Base-by-base conservation (phyloP, 2,329 filamentous ascomycete species). In the Rosellinia necatrix region DNA sequence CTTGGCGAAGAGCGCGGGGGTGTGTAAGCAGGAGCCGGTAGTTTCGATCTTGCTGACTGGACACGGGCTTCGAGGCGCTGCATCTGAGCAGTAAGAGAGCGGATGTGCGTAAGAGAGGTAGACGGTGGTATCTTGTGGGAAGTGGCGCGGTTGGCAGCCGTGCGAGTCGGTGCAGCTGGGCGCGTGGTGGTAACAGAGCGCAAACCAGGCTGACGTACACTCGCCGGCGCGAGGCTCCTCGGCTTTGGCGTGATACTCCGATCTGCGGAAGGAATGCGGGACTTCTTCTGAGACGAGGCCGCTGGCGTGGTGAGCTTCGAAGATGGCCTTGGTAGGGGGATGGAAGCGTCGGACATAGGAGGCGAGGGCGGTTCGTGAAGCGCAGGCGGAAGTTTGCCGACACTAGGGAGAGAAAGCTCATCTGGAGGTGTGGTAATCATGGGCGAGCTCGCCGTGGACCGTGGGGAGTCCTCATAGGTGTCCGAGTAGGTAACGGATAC, bases 41-140 rank as follows among this genome's bases (percentile, higher is more conserved):
- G 83, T 74, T 94, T 96, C 34, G 93, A 97, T 64, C 92, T 87
- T 15, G 89, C 94, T 21, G 88, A 91, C 59, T 97, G 92, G 8
- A 99, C 93, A 40, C 94, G 85, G 61, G 94, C 91, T 72, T 97
- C 94, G 59, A 99, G 86, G 64, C 91, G 90, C 74, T 97, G 91
- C 92, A 97, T 97, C 75, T 97, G 94, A 24, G 91, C 92, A 56
- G 96, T 96, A 62, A 99, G 86, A 25, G 88, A 89, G 62, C 93
- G 91, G 68, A 99, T 96, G 71, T 99, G 94, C 63, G 90, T 89
- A 46, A 99, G 84, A 2, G 94, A 97, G 60, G 78, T 85, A 59
- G 80, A 86, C 49, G 79, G 77, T 22, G 83, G 81, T 34, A 85
- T 64, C 58, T 76, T 79, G 65, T 82, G 74, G 15, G 77, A 75